Evolutionary conservation across 2,329 filamentous ascomycete genomes (phyloP).

Genomic region (Drechslerella coelobrocha): DNA sequence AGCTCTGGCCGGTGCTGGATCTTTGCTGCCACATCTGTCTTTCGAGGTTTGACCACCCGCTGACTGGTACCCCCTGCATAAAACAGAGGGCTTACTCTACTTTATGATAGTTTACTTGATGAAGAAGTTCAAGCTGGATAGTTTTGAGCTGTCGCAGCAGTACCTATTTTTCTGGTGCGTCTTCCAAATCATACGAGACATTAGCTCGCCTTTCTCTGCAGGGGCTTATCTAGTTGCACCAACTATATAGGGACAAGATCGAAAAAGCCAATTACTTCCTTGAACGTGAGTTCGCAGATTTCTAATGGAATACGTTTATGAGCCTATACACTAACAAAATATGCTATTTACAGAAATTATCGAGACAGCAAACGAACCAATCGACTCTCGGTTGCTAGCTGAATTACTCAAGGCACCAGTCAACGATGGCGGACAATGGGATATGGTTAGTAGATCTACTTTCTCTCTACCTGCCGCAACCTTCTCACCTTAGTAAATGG

Average conservation of each 20-base stretch:
- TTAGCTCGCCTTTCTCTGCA: no score
- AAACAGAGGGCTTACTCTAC: neutral
- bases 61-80: neutral
- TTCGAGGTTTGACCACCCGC: constrained; percentile 63
- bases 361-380: constrained; percentile 72
- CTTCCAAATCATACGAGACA: no score
- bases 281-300: constrained; percentile 67
- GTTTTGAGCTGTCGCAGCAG: constrained; percentile 84
- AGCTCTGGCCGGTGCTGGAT: constrained; percentile 87
- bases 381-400: constrained; percentile 77
- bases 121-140: constrained; percentile 77
- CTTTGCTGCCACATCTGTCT: constrained; percentile 89
- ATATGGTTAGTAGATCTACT: constrained; percentile 71
- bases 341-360: constrained; percentile 65
- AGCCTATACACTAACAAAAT: constrained; percentile 35
- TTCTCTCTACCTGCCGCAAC: no score
- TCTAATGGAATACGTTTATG: no score
- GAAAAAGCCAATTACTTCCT: constrained; percentile 92
- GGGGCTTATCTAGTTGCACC: neutral
- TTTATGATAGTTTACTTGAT: constrained; percentile 70
- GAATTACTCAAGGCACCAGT: constrained; percentile 72
- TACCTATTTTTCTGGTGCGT: constrained; percentile 82
- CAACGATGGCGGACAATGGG: constrained; percentile 86
- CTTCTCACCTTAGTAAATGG: no score
- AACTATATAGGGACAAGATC: constrained; percentile 70